Conservation (phyloP, 2,329 filamentous ascomycete species). For the Ciborinia camelliae region DNA sequence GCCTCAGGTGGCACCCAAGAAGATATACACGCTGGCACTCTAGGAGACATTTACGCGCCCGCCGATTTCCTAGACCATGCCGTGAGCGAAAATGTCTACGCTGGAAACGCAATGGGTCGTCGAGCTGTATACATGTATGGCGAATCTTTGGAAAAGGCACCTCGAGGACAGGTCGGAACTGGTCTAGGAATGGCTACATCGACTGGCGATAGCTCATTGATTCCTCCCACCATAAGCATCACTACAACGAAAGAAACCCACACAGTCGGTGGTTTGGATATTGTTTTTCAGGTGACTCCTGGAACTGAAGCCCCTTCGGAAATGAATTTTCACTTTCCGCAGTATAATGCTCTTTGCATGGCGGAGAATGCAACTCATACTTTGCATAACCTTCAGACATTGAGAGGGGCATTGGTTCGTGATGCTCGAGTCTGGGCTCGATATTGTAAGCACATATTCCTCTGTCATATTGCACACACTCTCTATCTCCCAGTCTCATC, state of each 20-base stretch:
- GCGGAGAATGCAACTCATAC: conserved; percentile 42
- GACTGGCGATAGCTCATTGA: conserved; percentile 36
- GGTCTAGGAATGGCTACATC: conserved; percentile 40
- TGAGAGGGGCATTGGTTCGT: conserved; percentile 42
- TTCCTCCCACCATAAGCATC: conserved; percentile 40
- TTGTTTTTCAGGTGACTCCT: conserved; percentile 43
- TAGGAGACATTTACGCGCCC: conserved; percentile 31
- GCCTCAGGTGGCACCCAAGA: background rate
- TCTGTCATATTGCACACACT: too few species aligned
- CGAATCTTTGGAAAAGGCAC: conserved; percentile 30
- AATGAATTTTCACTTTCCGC: conserved; percentile 43
- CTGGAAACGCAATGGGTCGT: conserved; percentile 41
- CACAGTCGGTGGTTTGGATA: conserved; percentile 38
- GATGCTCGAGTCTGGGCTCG: conserved; percentile 42
- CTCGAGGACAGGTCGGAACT: conserved; percentile 40
- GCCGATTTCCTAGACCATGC: conserved; percentile 42
- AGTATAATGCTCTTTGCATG: conserved; percentile 39
- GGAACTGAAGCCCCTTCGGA: conserved; percentile 44
- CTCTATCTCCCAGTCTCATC: background rate
- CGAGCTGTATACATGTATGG: conserved; percentile 44
- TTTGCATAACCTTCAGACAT: conserved; percentile 44
- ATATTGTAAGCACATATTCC: conserved; percentile 32
- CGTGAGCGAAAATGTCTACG: conserved; percentile 42
- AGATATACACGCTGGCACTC: background rate
- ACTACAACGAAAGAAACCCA: conserved; percentile 32